These are phyloP conservation scores for Fusarium sp. DNA, from an alignment of 2,329 filamentous ascomycete genomes.

Conservation along the genomic window DNA sequence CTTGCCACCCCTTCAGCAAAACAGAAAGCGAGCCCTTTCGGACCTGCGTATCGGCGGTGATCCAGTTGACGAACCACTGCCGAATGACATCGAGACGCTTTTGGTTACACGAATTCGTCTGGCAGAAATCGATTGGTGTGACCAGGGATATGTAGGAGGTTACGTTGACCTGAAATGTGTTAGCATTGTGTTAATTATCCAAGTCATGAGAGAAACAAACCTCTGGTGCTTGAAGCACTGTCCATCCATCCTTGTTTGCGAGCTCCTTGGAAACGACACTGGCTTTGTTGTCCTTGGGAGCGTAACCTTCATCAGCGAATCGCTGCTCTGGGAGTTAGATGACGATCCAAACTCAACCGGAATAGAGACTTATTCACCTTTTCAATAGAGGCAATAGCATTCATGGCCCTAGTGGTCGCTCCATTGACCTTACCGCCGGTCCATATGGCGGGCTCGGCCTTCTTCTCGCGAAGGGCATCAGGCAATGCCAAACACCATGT, in stretches of 20 bases:
- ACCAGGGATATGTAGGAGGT: slow-evolving; percentile 3
- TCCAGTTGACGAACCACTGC: slow-evolving; percentile 27
- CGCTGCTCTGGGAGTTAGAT: background rate
- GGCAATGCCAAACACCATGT: slow-evolving; percentile 8
- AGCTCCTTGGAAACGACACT: slow-evolving; percentile 14
- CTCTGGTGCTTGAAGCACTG: slow-evolving; percentile 18
- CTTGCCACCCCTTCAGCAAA: slow-evolving; percentile 20
- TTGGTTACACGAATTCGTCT: background rate
- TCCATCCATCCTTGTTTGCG: slow-evolving; percentile 28
- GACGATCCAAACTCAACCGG: too few relatives aligned
- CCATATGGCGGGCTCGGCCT: slow-evolving; percentile 16
- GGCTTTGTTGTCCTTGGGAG: slow-evolving; percentile 10
- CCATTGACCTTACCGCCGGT: slow-evolving; percentile 18
- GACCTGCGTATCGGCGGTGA: slow-evolving; percentile 8
- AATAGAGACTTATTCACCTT: background rate
- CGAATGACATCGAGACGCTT: background rate
- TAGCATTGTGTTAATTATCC: background rate
- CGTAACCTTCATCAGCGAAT: slow-evolving; percentile 2
- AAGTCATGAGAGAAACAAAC: background rate
- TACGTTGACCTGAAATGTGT: slow-evolving; percentile 10
- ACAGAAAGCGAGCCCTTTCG: slow-evolving; percentile 12
- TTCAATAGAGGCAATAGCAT: background rate
- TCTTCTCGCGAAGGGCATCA: slow-evolving; percentile 13
- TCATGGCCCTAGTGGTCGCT: background rate
- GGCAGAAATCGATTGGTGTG: slow-evolving; percentile 1